phyloP scores from a whole-genome alignment of 2,329 filamentous ascomycete genomes.

The Sarocladium strictum region DNA sequence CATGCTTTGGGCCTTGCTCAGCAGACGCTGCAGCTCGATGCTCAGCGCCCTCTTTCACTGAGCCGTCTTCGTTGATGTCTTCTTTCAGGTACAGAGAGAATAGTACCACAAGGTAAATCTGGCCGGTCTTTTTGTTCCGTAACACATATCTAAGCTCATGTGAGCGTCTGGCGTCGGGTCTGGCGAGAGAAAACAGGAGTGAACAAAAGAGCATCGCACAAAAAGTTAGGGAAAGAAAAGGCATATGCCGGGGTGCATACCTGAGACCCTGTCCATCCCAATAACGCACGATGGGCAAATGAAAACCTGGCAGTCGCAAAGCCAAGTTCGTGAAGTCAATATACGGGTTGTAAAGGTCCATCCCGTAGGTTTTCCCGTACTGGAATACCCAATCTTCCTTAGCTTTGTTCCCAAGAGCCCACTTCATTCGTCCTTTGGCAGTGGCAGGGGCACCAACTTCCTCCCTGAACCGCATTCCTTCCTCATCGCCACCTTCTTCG shows the following conservation, averaged over 20 bases:
- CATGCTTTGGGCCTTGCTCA: neutral
- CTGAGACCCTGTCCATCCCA: slow-evolving; percentile 74
- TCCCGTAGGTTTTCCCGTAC: slow-evolving; percentile 44
- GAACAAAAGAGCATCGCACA: slow-evolving; percentile 15
- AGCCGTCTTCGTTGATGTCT: slow-evolving; percentile 54
- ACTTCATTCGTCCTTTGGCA: slow-evolving; percentile 51
- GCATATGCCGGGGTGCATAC: slow-evolving; percentile 39
- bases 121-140: slow-evolving; percentile 68
- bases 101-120: slow-evolving; percentile 73
- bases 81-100: slow-evolving; percentile 72
- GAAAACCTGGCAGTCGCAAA: slow-evolving; percentile 66
- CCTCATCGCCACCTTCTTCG: slow-evolving; percentile 60
- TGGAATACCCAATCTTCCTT: slow-evolving; percentile 51
- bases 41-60: slow-evolving; percentile 37
- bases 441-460: slow-evolving; percentile 44
- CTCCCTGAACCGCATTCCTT: slow-evolving; percentile 40
- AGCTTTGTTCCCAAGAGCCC: slow-evolving; percentile 44
- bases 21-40: slow-evolving; percentile 18
- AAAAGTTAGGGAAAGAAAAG: slow-evolving; percentile 10
- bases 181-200: slow-evolving; percentile 14
- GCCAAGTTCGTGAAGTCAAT: slow-evolving; percentile 75
- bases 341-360: slow-evolving; percentile 85
- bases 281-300: slow-evolving; percentile 66
- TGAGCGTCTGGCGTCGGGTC: slow-evolving; percentile 52
- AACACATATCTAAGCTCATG: slow-evolving; percentile 88